These are phyloP conservation scores for Pythium guiyangense DNA, from an alignment of 352 stramenopile genomes.

Conservation along the genomic window DNA sequence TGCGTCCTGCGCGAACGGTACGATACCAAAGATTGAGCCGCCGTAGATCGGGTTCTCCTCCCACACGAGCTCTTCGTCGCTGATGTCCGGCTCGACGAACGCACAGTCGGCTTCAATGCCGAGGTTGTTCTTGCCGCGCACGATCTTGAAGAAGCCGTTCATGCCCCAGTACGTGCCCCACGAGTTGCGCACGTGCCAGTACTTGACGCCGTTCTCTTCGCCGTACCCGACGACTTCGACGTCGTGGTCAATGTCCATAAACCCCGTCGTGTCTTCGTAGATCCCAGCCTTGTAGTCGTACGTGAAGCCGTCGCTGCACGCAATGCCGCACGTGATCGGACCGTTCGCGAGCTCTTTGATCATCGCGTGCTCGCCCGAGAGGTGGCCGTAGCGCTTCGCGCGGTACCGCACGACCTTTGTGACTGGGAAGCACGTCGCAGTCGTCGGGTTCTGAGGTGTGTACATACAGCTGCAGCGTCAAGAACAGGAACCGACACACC, in stretches of 20 bases:
- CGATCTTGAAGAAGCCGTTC: too few relatives aligned
- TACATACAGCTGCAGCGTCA: conserved; percentile 63
- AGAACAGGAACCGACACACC: not conserved
- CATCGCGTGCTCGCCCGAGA: conserved; percentile 69
- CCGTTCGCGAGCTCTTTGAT: conserved; percentile 84
- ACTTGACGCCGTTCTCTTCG: conserved; percentile 87
- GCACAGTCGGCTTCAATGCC: conserved; percentile 89
- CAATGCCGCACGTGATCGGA: conserved; percentile 91
- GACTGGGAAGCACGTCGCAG: conserved; percentile 61
- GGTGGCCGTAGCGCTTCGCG: conserved; percentile 62
- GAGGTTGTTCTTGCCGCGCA: conserved; percentile 90
- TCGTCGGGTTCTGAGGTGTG: conserved; percentile 44
- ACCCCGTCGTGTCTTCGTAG: conserved; percentile 85
- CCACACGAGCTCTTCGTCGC: conserved; percentile 76
- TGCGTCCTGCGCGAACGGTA: conserved; percentile 65
- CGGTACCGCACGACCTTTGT: conserved; percentile 80
- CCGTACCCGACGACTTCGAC: conserved; percentile 91
- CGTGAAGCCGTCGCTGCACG: conserved; percentile 82
- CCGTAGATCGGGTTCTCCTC: conserved; percentile 72
- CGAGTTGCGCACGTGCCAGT: too few relatives aligned
- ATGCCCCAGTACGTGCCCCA: too few relatives aligned
- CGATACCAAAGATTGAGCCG: conserved; percentile 75
- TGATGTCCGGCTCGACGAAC: conserved; percentile 84
- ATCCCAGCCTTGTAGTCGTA: conserved; percentile 93
- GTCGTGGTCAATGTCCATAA: conserved; percentile 84